Evolutionary conservation across 192 early-diverging fungal species (phyloP), one percentile per base, ranked within the genome.

Genomic region (Polychytrium aggregatum): DNA sequence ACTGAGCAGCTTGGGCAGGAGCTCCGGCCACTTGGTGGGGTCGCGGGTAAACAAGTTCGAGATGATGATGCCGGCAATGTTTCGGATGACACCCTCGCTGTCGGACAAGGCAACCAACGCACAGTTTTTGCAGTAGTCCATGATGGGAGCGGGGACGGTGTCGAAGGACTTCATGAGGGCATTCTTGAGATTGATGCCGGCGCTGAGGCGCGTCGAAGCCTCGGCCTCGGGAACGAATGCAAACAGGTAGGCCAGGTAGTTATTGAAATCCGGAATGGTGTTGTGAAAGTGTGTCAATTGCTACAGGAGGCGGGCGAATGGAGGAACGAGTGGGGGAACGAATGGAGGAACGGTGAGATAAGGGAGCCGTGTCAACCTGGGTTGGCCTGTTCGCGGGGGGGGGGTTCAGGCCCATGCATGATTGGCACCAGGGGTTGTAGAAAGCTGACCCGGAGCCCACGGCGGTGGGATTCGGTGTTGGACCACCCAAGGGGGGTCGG

Each of bases 181-280:
- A 69, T 54, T 88, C 71, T 74, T 74, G 17, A 70, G 42, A n/a
- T 50, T 56, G 3, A 74, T 37, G 17, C 92, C 92, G 10, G 92
- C 95, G 26, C 90, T 81, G 4, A 79, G 72, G 37, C 95, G 83
- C 26, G 70, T 62, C 46, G 73, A 59, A 56, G 84, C 72, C 35
- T 81, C 69, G 41, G 76, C 70, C 62, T 89, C 67, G 48, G 71
- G 44, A 5, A 27, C 29, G n/a, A 42, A 58, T 1, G 89, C 81
- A 52, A 96, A 71, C 51, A 97, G 83, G 55, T 84, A 88, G 44
- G 83, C 78, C 29, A 96, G 75, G 72, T 93, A 95, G 60, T 81
- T 87, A 62, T 83, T 79, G 76, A 87, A 96, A 60, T 92, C 87
- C 5, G 87, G 82, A 14, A 89, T 31, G 18, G 41, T 40, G 11